Base-by-base conservation (phyloP, 306 rosid species). In the Cyclanthera cordifolia region DNA sequence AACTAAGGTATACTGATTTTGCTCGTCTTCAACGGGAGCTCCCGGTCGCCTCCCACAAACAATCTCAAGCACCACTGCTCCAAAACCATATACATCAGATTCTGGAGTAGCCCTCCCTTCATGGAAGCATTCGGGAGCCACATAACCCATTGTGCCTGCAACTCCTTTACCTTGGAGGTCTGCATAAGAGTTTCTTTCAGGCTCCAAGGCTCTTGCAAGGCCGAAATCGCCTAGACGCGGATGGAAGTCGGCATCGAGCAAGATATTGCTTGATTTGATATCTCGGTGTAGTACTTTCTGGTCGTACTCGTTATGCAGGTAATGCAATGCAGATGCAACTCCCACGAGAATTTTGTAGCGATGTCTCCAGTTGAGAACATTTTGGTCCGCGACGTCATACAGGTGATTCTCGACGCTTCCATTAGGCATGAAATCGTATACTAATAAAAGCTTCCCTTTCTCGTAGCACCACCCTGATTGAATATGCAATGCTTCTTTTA, bases 41-140 rank as follows among this genome's bases (percentile, higher is more conserved):
- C 83, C 85, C 0, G 88, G 88, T 49, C 57, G 73, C 68, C 73
- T 61, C 12, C 83, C 78, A 34, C 82, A 74, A 43, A 84, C 74
- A 17, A 84, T 72, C 69, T 84, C 88, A 9, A 81, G 85, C 64
- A 84, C 83, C 49, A 81, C 80, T 8, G 83, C 88, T 4, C 88
- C 88, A 20, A 81, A 84, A 28, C 88, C 73, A 24, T 73, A 84
- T 73, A 84, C 83, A 41, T 78, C 83, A 24, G 88, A 78, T 47
- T 80, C 88, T 3, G 78, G 88, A 23, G 85, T 71, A 19, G 85
- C 85, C 70, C 48, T 78, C 9, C 88, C 85, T 24, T 80, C 77
- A 63, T 84, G 88, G 74, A 84, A 84, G 73, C 88, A 81, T 70
- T 84, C 88, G 0, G 83, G 88, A 45, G 85, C 85, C 37, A 81